Base-by-base conservation (phyloP, 345 rosid genomes). In the Physaria fendleri region DNA sequence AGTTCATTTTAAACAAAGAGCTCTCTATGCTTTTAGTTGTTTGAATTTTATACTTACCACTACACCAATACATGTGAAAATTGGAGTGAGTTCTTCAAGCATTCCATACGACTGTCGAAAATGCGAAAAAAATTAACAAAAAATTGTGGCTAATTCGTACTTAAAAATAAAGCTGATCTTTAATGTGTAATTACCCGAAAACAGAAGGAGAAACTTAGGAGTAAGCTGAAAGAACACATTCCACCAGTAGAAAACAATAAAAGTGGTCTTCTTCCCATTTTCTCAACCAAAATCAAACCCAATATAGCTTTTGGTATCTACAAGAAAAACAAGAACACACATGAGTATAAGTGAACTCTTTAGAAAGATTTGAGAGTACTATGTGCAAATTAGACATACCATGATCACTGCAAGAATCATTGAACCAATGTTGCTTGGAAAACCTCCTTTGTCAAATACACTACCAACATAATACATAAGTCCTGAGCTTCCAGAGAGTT, bases 181-280 rank as follows among this genome's bases (percentile, higher is more conserved):
- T 38, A 32, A 20, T 16, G 2, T 10, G n/a, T 21, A 33, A n/a
- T 12, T 71, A 83, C 96, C 94, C 83, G 66, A 2, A 83, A 35
- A 42, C 62, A 56, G 65, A 85, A 88, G 54, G 85, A 54, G 2
- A 81, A 45, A 27, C 81, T 83, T 0, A 71, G 37, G 12, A 85
- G 64, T 52, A 71, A 66, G 22, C 58, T 23, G 56, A 62, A 66
- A 2, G 77, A 43, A 71, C 74, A 74, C 73, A 71, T 21, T 58
- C 85, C 89, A 50, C 50, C 20, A 15, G 78, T 74, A 47, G 93
- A 85, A 47, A 80, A 81, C 79, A 77, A 8, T 6, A 80, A 74
- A 23, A 80, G 78, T 1, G 82, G 76, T 5, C 79, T 63, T 48
- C 84, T 74, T 40, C 86, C 90, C 54, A 39, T 66, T 64, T 47